These are phyloP conservation scores for Durusdinium trenchii DNA, from an alignment of 73 alveolate species.

Conservation along the genomic window DNA sequence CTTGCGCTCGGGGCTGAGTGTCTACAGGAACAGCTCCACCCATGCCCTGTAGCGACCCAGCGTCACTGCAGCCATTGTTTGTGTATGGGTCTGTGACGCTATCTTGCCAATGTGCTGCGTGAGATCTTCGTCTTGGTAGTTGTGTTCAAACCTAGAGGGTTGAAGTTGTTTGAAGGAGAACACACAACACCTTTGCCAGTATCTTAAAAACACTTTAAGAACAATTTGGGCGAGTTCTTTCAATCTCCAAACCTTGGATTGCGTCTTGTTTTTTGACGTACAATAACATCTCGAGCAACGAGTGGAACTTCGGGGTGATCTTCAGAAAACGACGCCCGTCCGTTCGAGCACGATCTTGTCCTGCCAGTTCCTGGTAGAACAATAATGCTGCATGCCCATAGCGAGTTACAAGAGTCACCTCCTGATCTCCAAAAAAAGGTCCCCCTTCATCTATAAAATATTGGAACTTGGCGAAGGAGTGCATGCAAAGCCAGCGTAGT, in stretches of 20 bases:
- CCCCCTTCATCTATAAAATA: background rate
- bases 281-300: background rate
- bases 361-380: constrained; percentile 19
- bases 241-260: constrained; percentile 40
- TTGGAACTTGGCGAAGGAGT: constrained; percentile 13
- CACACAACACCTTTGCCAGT: no score
- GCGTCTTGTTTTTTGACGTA: background rate
- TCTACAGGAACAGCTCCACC: no score
- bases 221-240: no score
- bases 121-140: no score
- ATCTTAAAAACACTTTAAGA: no score
- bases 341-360: background rate
- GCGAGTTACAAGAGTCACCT: background rate
- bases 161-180: no score
- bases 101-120: no score
- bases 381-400: background rate
- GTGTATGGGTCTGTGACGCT: no score
- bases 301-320: constrained; percentile 27
- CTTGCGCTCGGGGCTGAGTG: no score
- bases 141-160: no score
- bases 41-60: no score
- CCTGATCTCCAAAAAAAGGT: background rate
- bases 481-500: background rate
- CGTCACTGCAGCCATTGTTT: no score
- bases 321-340: background rate